Evolutionary conservation across 106 monocot species (phyloP).

Genomic region (Apostasia shenzhenica): DNA sequence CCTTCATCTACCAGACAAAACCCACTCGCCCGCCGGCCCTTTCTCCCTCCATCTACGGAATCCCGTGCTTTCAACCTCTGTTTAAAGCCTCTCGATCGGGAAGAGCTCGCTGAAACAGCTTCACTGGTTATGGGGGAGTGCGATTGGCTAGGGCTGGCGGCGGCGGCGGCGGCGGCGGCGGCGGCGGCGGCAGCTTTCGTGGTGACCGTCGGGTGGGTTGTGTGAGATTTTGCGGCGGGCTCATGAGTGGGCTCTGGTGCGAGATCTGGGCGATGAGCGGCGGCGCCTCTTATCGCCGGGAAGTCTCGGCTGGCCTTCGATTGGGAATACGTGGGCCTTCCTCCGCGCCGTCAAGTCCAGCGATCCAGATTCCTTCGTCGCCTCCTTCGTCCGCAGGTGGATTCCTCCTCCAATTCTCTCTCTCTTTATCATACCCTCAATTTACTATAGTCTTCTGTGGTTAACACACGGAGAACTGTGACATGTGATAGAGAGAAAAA

Average conservation of each 20-base stretch:
- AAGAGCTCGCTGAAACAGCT: too few relatives aligned
- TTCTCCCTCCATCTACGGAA: too few relatives aligned
- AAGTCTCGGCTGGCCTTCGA: conserved; percentile 37
- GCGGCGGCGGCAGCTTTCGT: conserved; percentile 1
- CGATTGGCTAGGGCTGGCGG: not conserved
- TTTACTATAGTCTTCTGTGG: too few relatives aligned
- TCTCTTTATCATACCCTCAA: not conserved
- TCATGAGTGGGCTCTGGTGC: conserved; percentile 28
- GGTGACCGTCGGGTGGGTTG: not conserved
- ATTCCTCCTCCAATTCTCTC: not conserved
- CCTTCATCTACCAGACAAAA: too few relatives aligned
- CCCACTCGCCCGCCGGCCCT: too few relatives aligned
- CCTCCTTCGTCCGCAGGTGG: conserved; percentile 25
- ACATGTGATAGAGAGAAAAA: too few relatives aligned
- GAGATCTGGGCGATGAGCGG: conserved; percentile 12
- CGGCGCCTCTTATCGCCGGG: conserved; percentile 37
- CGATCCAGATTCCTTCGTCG: conserved; percentile 43
- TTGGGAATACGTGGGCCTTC: conserved; percentile 54
- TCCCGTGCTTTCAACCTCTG: too few relatives aligned
- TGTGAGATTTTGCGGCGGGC: conserved; percentile 6
- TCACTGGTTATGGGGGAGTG: not conserved
- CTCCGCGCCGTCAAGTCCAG: conserved; percentile 45
- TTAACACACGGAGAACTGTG: too few relatives aligned
- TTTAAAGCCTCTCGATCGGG: too few relatives aligned
- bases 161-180: conserved; percentile 1